Base-by-base conservation (phyloP, 2,329 filamentous ascomycete species). In the Penicillium sp. region DNA sequence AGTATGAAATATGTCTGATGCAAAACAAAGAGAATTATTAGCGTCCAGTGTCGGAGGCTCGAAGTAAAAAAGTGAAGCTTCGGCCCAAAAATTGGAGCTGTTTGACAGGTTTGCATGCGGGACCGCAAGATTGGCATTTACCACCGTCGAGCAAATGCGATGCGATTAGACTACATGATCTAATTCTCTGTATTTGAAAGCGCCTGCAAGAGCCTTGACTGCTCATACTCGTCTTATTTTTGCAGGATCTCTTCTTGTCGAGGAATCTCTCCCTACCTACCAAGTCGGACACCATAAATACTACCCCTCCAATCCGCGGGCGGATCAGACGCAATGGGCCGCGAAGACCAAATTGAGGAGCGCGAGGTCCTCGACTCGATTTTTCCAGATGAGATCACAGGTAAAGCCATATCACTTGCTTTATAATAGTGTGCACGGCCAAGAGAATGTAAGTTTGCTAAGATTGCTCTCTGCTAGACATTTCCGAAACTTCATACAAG, bases 291-390 rank as follows among this genome's bases (percentile, higher is more conserved):
- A 58, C 37, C 55, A 53, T 35, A 57, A 22, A 33, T 53, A 56
- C 40, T 71, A 75, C 72, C 71, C 72, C 73, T 74, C 73, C 70
- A 68, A 67, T 67, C 70, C 63, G 64, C 70, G 56, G 65, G 68
- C 67, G 65, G 68, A 73, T 67, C 70, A 70, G 61, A 67, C 72
- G 75, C 53, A 28, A 83, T 83, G 81, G 81, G 81, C 58, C 76
- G 79, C 76, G 94, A 98, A 84, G 95, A 99, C 64, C 95, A 99
- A 79, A 82, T 89, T 68, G 95, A 99, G 81, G 95, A 99, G 85
- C 89, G 93, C 65, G 95, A 99, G 79, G 94, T 99, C 71, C 92
- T 99, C 76, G 92, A 96, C 75, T 97, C 94, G 64, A 99, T 99
- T 75, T 99, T 98, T 71, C 93, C 95, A 1, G 94, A 99, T 63